Percentiles rank a stretch among this genome's conserved stretches.
These are phyloP conservation scores for Exophiala oligosperma DNA, from an alignment of 2,329 filamentous ascomycete species.

Conservation along the genomic window DNA sequence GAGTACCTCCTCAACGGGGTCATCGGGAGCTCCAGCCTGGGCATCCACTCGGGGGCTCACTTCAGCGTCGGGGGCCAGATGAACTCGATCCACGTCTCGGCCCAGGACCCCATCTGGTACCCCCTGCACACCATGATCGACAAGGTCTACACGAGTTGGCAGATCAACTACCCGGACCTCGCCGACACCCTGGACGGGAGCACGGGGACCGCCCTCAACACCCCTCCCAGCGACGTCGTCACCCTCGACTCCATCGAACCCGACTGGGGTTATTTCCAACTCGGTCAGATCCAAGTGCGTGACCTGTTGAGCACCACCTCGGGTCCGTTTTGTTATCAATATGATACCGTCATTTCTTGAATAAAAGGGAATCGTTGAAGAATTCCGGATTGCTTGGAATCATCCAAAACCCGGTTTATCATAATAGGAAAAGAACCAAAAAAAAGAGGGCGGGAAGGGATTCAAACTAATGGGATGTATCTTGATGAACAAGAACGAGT, in stretches of 20 bases:
- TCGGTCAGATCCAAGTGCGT: slow-evolving; percentile 18
- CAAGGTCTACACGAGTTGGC: slow-evolving; percentile 28
- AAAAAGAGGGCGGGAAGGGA: no score
- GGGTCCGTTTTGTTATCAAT: slow-evolving; percentile 31
- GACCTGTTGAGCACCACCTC: slow-evolving; percentile 29
- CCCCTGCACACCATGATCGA: slow-evolving; percentile 31
- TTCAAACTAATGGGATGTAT: no score
- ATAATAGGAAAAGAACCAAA: no score
- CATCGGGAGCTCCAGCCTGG: slow-evolving; percentile 25
- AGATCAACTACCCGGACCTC: slow-evolving; percentile 25
- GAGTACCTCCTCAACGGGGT: slow-evolving; percentile 29
- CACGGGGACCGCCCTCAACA: slow-evolving; percentile 29
- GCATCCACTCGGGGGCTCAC: slow-evolving; percentile 30
- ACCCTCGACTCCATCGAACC: slow-evolving; percentile 26
- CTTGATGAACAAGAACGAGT: no score
- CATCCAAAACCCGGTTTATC: no score
- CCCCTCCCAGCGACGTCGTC: slow-evolving; percentile 25
- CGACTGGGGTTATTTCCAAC: slow-evolving; percentile 28
- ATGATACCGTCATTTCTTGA: slow-evolving; percentile 23
- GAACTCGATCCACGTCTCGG: slow-evolving; percentile 28
- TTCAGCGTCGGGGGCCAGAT: slow-evolving; percentile 30
- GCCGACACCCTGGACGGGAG: slow-evolving; percentile 23
- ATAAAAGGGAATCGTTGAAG: no score
- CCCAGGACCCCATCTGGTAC: slow-evolving; percentile 31
- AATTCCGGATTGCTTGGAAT: no score